These are phyloP conservation scores for Diplocarpon mali DNA, from an alignment of 2,329 filamentous ascomycete species.

Conservation along the genomic window DNA sequence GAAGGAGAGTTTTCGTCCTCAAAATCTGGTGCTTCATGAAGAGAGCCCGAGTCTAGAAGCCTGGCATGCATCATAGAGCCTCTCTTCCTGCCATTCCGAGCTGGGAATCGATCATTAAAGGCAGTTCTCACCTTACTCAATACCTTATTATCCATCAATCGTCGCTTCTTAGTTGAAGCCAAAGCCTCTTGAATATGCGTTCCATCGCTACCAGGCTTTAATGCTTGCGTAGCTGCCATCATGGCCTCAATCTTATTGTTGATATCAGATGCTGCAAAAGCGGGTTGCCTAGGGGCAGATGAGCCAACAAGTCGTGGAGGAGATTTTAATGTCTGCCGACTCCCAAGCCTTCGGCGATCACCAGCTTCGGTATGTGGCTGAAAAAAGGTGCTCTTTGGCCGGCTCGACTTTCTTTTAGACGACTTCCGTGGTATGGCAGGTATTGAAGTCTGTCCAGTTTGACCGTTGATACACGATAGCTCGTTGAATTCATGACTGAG, in stretches of 20 bases:
- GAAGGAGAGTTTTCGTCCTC: constrained; percentile 7
- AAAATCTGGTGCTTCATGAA: constrained; percentile 5
- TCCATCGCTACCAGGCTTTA: constrained; percentile 9
- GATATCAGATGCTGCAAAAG: constrained; percentile 4
- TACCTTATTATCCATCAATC: constrained; percentile 14
- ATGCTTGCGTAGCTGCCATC: constrained; percentile 11
- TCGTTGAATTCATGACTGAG: constrained; percentile 2
- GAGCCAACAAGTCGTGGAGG: background rate
- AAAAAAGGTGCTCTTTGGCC: constrained; percentile 2
- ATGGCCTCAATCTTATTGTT: constrained; percentile 13
- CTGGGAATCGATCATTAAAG: constrained; percentile 12
- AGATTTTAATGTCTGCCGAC: constrained; percentile 3
- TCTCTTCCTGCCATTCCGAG: constrained; percentile 8
- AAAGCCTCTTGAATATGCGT: constrained; percentile 1
- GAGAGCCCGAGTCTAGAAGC: constrained; percentile 5
- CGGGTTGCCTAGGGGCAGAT: background rate
- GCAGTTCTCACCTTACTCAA: constrained; percentile 15
- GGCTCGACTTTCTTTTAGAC: constrained; percentile 14
- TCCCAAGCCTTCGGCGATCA: background rate
- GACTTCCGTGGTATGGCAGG: constrained; percentile 19
- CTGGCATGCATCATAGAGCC: constrained; percentile 10
- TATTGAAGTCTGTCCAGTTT: constrained; percentile 11
- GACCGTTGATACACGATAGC: background rate
- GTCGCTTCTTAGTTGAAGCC: constrained; percentile 12
- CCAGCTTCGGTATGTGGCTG: background rate